Conservation (phyloP, 2,329 filamentous ascomycete genomes). For the Hypoxylon sp. region DNA sequence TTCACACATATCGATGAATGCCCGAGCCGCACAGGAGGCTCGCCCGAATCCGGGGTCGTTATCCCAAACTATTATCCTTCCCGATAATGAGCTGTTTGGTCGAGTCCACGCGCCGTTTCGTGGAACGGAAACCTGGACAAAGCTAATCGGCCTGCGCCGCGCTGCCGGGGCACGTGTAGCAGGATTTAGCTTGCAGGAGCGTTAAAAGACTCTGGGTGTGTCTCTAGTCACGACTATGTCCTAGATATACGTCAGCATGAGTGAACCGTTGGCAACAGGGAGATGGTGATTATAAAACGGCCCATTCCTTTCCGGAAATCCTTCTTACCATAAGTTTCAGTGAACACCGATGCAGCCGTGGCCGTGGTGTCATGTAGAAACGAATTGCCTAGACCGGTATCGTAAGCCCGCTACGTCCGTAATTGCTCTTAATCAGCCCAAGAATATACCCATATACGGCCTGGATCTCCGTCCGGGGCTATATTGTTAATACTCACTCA, state of each 20-base stretch:
- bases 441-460: neutral
- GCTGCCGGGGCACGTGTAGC: conserved; percentile 4
- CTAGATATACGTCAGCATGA: conserved; percentile 23
- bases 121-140: neutral
- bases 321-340: conserved; percentile 15
- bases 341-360: neutral
- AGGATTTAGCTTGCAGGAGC: conserved; percentile 23
- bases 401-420: neutral
- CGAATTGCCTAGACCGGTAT: neutral
- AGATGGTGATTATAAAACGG: conserved; percentile 11
- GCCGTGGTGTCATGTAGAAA: conserved; percentile 8
- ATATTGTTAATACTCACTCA: neutral
- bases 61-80: conserved; percentile 3
- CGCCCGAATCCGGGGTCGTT: conserved; percentile 13
- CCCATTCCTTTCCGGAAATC: conserved; percentile 17
- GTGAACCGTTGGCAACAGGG: conserved; percentile 6
- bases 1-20: conserved; percentile 1
- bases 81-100: conserved; percentile 5
- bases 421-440: neutral
- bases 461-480: neutral
- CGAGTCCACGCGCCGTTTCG: conserved; percentile 5
- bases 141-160: conserved; percentile 14
- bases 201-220: conserved; percentile 11
- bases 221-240: conserved; percentile 7
- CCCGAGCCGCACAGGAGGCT: conserved; percentile 7